Evolutionary conservation across 352 stramenopile species (phyloP), one percentile per base, ranked within the genome.

Genomic region (Blastocystis sp.): DNA sequence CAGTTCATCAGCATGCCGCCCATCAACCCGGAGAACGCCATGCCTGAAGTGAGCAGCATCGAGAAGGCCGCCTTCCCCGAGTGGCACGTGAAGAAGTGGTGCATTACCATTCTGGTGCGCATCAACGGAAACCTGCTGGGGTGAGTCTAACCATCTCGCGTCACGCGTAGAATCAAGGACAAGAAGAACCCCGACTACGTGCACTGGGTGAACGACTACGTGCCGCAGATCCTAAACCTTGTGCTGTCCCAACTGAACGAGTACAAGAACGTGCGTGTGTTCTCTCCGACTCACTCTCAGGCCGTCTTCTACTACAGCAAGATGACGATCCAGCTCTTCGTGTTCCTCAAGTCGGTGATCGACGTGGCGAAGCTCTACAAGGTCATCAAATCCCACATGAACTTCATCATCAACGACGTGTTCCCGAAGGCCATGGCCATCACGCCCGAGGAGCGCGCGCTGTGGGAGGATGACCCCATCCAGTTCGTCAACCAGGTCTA

Each of bases 1-100:
- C 41, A 51, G 26, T 33, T 85, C 29, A 55, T 85, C 10, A 29
- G 51, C 37, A 85, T 85, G 74, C 41, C 74, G 13, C 31, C 60
- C 29, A 85, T 66, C 61, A 67, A 16, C 31, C 74, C 41, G 21
- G 74, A 85, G 19, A 85, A 85, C 33, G 41, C 41, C 60, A 63
- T 70, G 26, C 74, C 74, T 13, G 35, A 62, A 3, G 45, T 85
- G 21, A 62, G 45, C 26, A 29, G 24, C 2, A 31, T 24, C 21
- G 74, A 85, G 51, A 55, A 67, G n/a, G 35, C 31, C 16, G 16
- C 29, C 51, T 31, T 85, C 10, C 74, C 74, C 33, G 74, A 85
- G 37, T 85, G 74, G 74, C 74, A 85, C 41, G 33, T 61, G 35
- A 85, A 85, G 74, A 85, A 85, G 37, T 85, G 74, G 74, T 26